Percentiles rank a stretch among this genome's conserved stretches.
Evolutionary conservation across 2,329 filamentous ascomycete genomes (phyloP).

Genomic region (Cladosporium cucumerinum): DNA sequence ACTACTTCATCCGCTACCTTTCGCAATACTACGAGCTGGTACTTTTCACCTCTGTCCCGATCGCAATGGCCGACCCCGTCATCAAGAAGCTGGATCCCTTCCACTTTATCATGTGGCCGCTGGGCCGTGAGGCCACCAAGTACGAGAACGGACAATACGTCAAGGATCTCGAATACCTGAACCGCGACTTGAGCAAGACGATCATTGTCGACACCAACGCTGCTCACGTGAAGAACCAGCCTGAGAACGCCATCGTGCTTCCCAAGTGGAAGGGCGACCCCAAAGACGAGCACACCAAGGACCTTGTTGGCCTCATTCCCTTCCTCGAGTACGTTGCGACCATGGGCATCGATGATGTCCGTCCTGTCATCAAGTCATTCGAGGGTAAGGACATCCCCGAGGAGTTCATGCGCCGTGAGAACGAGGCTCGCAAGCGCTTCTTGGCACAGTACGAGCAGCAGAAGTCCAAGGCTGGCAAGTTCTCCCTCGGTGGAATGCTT

Average conservation of each 20-base stretch:
- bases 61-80: constrained; percentile 78
- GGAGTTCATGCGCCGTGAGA: constrained; percentile 87
- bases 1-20: constrained; percentile 96
- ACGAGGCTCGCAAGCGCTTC: constrained; percentile 79
- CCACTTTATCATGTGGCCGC: constrained; percentile 89
- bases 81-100: constrained; percentile 93
- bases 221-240: constrained; percentile 79
- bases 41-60: constrained; percentile 87
- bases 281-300: constrained; percentile 62
- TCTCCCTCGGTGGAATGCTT: constrained; percentile 61
- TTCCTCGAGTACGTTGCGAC: constrained; percentile 97
- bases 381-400: constrained; percentile 83
- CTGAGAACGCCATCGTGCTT: constrained; percentile 92
- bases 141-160: constrained; percentile 95
- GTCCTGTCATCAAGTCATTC: constrained; percentile 53
- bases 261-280: constrained; percentile 84
- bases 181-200: constrained; percentile 91
- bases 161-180: constrained; percentile 98
- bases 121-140: constrained; percentile 94
- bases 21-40: constrained; percentile 98
- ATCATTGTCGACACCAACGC: constrained; percentile 89
- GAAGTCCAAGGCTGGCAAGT: constrained; percentile 58
- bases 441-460: constrained; percentile 71
- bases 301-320: constrained; percentile 83
- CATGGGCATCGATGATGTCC: constrained; percentile 85